Base-by-base conservation (phyloP, 345 rosid species). In the Firmiana major region DNA sequence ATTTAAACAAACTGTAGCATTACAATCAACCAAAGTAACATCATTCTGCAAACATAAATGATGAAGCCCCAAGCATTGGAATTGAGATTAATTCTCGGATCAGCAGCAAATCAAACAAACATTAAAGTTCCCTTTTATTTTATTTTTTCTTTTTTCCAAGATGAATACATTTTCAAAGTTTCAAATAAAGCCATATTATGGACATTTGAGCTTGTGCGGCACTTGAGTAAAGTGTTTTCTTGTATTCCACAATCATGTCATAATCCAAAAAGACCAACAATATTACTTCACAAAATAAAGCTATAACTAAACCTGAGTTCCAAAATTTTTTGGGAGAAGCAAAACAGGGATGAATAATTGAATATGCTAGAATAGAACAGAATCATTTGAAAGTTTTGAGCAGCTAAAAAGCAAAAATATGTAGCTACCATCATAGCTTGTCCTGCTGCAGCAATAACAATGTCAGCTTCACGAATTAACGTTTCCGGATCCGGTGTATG, bases 381-480 rank as follows among this genome's bases (percentile, higher is more conserved):
- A 24, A 74, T 22, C 36, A 64, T 15, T 62, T 5, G 42, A 54
- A 46, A 31, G 22, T 9, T 28, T n/a, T 62, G 17, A n/a, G 10
- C 1, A 75, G 78, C 63, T 15, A 53, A 75, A 15, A 79, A 49
- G 34, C 0, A 6, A 46, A 63, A 60, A 45, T 34, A 60, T 24
- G 31, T n/a, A 15, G 22, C 84, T 80, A 94, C 97, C 97, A 93
- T 95, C 91, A 76, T 82, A 63, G 98, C 85, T 83, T 92, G 99
- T 75, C 99, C 98, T 38, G 94, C 97, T 57, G 99, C 99, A 58
- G 97, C 97, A 70, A 95, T 89, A 75, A 95, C 64, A 11, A 95
- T 93, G 84, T 95, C 99, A 76, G 99, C 99, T 86, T 89, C 96
- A 22, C 87, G 86, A 67, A 93, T 79, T 80, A 91, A 78, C 21